Evolutionary conservation across 2,329 filamentous ascomycete genomes (phyloP), one percentile per base, ranked within the genome.

Genomic region (Ceratocystiopsis minuta): DNA sequence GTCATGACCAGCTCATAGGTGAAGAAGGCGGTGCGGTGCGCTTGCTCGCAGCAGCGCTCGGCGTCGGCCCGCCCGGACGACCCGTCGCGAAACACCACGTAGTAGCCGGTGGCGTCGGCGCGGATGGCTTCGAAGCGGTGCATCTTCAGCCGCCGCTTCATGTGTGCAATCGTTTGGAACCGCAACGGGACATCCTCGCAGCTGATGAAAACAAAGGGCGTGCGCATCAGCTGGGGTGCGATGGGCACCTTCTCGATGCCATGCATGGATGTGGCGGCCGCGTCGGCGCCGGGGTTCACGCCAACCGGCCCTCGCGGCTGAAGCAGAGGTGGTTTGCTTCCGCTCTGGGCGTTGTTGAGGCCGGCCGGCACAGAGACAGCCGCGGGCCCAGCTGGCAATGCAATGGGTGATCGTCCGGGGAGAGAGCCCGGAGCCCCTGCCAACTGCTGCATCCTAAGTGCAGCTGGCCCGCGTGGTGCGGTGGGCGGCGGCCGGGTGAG

Each of bases 1-100:
- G 88, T 80, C 85, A 98, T 93, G 37, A 76, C 73, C 81, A 98
- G 88, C 46, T 63, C 65, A 46, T 96, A 96, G 2, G 81, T 95
- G 63, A 98, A 98, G 48, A 98, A 74, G 6, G 81, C 72, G 36
- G 80, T 79, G 56, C 81, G 79, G 55, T 95, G 78, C 49, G 82
- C 86, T 40, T 78, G 72, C 42, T 74, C 69, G 57, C 75, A 87
- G 55, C 87, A 95, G 47, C 81, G 71, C 50, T 83, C 78, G 1
- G 85, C 79, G 59, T 95, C 86, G 43, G 78, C 68, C 52, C 86
- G 78, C 3, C 88, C 88, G 10, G 70, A 66, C 42, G 73, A 71
- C 2, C 76, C 83, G 52, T 88, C 80, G 40, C 82, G 75, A 53
- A 98, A 98, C n/a, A 86, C 67, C 41, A 96, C 75, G 56, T 84